Percentiles rank a stretch among this genome's conserved stretches.
Evolutionary conservation across 176 grass and related monocot genomes (phyloP).

Genomic region (Aegilops speltoides): DNA sequence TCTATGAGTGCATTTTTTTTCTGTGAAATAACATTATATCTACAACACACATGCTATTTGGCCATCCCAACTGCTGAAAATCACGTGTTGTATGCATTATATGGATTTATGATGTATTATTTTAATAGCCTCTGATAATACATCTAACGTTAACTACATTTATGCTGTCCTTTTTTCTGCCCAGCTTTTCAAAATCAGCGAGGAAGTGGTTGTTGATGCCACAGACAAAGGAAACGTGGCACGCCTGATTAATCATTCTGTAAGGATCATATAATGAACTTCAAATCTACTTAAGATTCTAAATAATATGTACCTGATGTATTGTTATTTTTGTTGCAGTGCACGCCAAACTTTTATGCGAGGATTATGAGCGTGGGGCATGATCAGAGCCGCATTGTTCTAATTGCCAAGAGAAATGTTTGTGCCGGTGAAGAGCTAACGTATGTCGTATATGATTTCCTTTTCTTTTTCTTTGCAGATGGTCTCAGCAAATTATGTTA

Average conservation of each 20-base stretch:
- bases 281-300: neutral
- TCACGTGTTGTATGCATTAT: neutral
- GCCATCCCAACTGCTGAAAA: slow-evolving; percentile 11
- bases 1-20: slow-evolving; percentile 3
- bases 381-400: slow-evolving; percentile 93
- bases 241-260: slow-evolving; percentile 96
- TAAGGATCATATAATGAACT: slow-evolving; percentile 41
- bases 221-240: slow-evolving; percentile 96
- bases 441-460: slow-evolving; percentile 38
- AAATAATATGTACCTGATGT: slow-evolving; percentile 7
- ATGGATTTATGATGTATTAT: slow-evolving; percentile 22
- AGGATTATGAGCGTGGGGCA: slow-evolving; percentile 98
- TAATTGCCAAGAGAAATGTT: slow-evolving; percentile 95
- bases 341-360: slow-evolving; percentile 96
- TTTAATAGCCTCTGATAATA: slow-evolving; percentile 17
- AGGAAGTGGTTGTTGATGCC: slow-evolving; percentile 99
- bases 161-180: slow-evolving; percentile 10
- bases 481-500: neutral
- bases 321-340: slow-evolving; percentile 49
- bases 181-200: slow-evolving; percentile 99
- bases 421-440: slow-evolving; percentile 84
- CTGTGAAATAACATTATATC: neutral
- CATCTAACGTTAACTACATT: neutral
- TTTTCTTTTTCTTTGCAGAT: slow-evolving; percentile 11
- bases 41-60: neutral